Conservation (phyloP, 768 basidiomycete genomes). For the Collybia mongolica region DNA sequence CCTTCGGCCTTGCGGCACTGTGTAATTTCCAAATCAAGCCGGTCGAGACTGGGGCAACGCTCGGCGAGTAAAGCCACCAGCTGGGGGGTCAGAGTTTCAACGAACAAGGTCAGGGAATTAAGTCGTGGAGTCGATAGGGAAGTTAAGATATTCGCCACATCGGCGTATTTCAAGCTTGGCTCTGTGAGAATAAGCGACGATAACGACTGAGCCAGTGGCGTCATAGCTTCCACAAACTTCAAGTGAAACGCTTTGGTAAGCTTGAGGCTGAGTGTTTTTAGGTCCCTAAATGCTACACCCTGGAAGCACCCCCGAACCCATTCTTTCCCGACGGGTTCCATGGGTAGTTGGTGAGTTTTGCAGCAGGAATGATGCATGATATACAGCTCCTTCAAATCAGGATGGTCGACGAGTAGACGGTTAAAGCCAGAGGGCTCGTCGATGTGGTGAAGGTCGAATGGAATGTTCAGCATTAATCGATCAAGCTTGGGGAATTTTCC, state of each 20-base stretch:
- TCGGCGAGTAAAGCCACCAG: slow-evolving; percentile 22
- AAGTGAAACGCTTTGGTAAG: not conserved
- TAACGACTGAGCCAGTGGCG: slow-evolving; percentile 1
- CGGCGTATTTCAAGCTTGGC: slow-evolving; percentile 16
- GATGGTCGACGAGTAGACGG: slow-evolving; percentile 16
- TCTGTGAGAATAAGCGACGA: slow-evolving; percentile 20
- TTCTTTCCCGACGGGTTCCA: not conserved
- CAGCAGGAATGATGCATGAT: slow-evolving; percentile 18
- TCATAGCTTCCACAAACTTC: slow-evolving; percentile 3
- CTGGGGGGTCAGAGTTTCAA: slow-evolving; percentile 15
- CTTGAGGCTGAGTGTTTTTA: slow-evolving; percentile 1
- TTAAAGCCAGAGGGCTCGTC: slow-evolving; percentile 14
- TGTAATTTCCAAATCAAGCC: slow-evolving; percentile 17
- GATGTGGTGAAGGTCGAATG: slow-evolving; percentile 20
- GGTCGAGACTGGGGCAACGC: slow-evolving; percentile 18
- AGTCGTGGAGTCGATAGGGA: slow-evolving; percentile 16
- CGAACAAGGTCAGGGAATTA: slow-evolving; percentile 18
- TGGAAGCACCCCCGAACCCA: slow-evolving; percentile 4
- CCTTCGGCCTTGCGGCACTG: slow-evolving; percentile 12
- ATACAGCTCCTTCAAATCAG: slow-evolving; percentile 10
- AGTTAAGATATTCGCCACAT: slow-evolving; percentile 15
- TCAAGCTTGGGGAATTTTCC: slow-evolving; percentile 15
- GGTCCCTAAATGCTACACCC: slow-evolving; percentile 7
- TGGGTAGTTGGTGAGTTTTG: too few species aligned
- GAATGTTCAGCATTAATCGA: slow-evolving; percentile 17